Percentiles rank a stretch among this genome's conserved stretches.
Evolutionary conservation across 306 rosid genomes (phyloP).

Genomic region (Adenanthera pavonina): DNA sequence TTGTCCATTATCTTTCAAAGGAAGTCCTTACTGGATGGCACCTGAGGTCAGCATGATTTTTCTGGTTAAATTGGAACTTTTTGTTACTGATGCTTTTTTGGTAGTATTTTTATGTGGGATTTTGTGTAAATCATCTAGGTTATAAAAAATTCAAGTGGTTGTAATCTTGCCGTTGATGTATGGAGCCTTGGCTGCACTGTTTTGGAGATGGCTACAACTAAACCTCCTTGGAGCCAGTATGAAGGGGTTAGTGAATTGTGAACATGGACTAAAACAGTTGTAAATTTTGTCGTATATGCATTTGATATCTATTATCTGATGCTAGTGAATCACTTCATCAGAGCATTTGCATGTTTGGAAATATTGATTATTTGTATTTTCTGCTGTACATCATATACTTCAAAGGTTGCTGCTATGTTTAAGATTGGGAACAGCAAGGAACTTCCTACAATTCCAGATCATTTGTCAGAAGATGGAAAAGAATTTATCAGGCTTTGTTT

Average conservation of each 20-base stretch:
- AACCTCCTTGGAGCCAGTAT: constrained; percentile 96
- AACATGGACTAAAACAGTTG: constrained; percentile 24
- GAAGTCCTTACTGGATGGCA: constrained; percentile 99
- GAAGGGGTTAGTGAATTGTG: constrained; percentile 78
- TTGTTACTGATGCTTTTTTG: constrained; percentile 20
- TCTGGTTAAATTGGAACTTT: background rate
- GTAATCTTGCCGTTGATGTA: constrained; percentile 91
- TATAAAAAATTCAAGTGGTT: constrained; percentile 69
- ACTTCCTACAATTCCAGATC: constrained; percentile 78
- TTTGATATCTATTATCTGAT: constrained; percentile 40
- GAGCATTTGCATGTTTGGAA: constrained; percentile 32
- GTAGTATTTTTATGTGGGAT: constrained; percentile 35
- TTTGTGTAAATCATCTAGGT: constrained; percentile 55
- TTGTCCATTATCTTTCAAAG: constrained; percentile 87
- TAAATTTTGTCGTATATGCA: constrained; percentile 32
- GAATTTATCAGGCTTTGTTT: constrained; percentile 79
- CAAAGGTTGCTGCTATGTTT: constrained; percentile 93
- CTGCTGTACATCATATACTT: constrained; percentile 30
- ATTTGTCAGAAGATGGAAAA: constrained; percentile 86
- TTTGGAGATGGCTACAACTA: constrained; percentile 93
- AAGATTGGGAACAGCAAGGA: constrained; percentile 87
- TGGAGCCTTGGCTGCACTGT: constrained; percentile 99
- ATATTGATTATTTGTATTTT: constrained; percentile 45
- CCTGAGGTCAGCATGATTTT: constrained; percentile 75
- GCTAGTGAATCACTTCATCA: constrained; percentile 45